Base-by-base conservation (phyloP, 768 basidiomycete species). In the Ephemerocybe angulata region DNA sequence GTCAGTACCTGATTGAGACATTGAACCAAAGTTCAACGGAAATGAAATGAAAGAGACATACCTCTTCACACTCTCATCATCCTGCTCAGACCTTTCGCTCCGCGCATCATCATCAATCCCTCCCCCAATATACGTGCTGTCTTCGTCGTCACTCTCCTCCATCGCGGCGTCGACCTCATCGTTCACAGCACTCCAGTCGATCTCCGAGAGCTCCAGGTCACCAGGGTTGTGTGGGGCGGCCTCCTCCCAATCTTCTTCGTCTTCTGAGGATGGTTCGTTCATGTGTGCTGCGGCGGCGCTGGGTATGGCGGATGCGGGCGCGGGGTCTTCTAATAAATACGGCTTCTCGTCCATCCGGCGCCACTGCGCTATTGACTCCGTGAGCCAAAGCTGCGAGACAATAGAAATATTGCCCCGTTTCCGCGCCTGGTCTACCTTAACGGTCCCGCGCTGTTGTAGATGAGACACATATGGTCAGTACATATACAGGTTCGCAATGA, bases 301-400 rank as follows among this genome's bases (percentile, higher is more conserved):
- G 49, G 57, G 53, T 3, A 50, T 48, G 15, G 67, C 40, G 11
- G 51, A 69, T 47, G 73, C 65, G 37, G 68, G 68, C 40, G 78
- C 70, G 19, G 81, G 81, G 48, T 81, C 82, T 63, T 88, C 86
- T 50, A 90, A 76, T 38, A 90, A 72, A 72, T 93, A 96, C 2
- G 80, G 79, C 1, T 73, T 76, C 71, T 97, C 96, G 58, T 88
- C 85, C 64, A 89, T 87, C 53, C 83, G 83, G 51, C 72, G 72
- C 93, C 96, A 98, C n/a, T 86, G 74, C n/a, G 90, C 87, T 54
- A 95, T 74, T 11, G 88, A 93, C 67, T 95, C 90, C 29, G 82
- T 85, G 64, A 98, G 88, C 96, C 96, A 99, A 8, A 81, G 76
- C 7, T 89, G 70, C 84, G 90, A 90, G 19, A 98, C 93, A 57